Conservation (phyloP, 2,329 filamentous ascomycete species). For the Geosmithia putterillii region DNA sequence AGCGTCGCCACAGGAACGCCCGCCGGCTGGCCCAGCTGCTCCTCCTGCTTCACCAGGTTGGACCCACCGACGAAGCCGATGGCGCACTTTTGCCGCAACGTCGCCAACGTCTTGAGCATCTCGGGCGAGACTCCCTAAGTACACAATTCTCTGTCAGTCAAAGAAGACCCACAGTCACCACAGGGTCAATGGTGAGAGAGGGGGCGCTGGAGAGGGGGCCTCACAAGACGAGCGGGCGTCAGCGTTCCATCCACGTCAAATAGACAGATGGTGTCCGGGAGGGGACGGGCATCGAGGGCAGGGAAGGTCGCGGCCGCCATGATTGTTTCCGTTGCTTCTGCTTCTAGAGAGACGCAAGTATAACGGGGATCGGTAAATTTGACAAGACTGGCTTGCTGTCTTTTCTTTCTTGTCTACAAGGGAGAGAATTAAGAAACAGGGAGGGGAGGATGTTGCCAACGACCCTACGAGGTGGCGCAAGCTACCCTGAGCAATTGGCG, state of each 20-base stretch:
- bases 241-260: slow-evolving; percentile 96
- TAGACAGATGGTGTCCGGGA: slow-evolving; percentile 87
- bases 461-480: too few species aligned
- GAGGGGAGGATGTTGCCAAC: too few species aligned
- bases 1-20: slow-evolving; percentile 61
- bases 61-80: slow-evolving; percentile 91
- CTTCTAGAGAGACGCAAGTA: too few species aligned
- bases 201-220: slow-evolving; percentile 7
- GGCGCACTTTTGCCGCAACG: slow-evolving; percentile 74
- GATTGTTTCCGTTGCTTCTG: slow-evolving; percentile 25
- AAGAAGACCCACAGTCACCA: neutral
- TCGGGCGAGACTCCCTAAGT: slow-evolving; percentile 63
- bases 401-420: too few species aligned
- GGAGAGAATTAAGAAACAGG: too few species aligned
- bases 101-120: slow-evolving; percentile 69
- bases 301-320: slow-evolving; percentile 47
- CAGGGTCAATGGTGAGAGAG: neutral
- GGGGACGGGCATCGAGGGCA: slow-evolving; percentile 67
- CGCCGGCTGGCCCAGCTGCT: slow-evolving; percentile 65
- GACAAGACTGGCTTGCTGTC: too few species aligned
- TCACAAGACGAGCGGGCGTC: slow-evolving; percentile 66
- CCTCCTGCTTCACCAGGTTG: slow-evolving; percentile 87
- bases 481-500: too few species aligned
- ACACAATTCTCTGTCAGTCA: slow-evolving; percentile 2
- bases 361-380: too few species aligned